These are phyloP conservation scores for Heterobasidion annosum DNA, from an alignment of 1,284 basidiomycete species.

Conservation along the genomic window DNA sequence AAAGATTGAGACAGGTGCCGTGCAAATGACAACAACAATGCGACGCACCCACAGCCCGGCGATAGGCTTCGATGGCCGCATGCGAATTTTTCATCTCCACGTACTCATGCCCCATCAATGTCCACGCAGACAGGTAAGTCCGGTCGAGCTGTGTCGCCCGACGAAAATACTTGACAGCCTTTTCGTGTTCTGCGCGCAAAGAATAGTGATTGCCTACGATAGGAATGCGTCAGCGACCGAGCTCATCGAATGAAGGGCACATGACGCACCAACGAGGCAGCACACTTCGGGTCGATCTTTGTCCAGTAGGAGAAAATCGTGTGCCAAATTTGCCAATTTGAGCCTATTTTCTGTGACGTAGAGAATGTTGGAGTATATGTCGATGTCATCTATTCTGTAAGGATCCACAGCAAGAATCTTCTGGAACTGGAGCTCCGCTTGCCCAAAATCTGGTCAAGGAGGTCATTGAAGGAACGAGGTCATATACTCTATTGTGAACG, in stretches of 20 bases:
- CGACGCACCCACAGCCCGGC: slow-evolving; percentile 82
- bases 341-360: slow-evolving; percentile 89
- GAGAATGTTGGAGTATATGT: slow-evolving; percentile 95
- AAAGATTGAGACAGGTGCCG: neutral
- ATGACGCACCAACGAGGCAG: slow-evolving; percentile 77
- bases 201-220: slow-evolving; percentile 91
- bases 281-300: slow-evolving; percentile 92
- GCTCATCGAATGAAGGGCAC: neutral
- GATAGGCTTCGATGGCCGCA: slow-evolving; percentile 96
- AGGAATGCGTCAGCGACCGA: neutral
- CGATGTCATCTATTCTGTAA: slow-evolving; percentile 89
- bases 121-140: slow-evolving; percentile 96
- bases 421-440: slow-evolving; percentile 80
- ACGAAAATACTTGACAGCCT: slow-evolving; percentile 93
- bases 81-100: slow-evolving; percentile 99
- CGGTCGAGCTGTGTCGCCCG: slow-evolving; percentile 91
- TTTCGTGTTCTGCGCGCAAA: slow-evolving; percentile 86
- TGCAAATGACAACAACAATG: neutral
- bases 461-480: neutral
- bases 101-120: slow-evolving; percentile 98
- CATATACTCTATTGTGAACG: slow-evolving; percentile 14
- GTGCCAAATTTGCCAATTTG: slow-evolving; percentile 87
- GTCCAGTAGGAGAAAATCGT: slow-evolving; percentile 82
- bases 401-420: slow-evolving; percentile 77
- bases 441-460: slow-evolving; percentile 62